phyloP scores from a whole-genome alignment of 768 basidiomycete genomes.

The Leccinum broughii region DNA sequence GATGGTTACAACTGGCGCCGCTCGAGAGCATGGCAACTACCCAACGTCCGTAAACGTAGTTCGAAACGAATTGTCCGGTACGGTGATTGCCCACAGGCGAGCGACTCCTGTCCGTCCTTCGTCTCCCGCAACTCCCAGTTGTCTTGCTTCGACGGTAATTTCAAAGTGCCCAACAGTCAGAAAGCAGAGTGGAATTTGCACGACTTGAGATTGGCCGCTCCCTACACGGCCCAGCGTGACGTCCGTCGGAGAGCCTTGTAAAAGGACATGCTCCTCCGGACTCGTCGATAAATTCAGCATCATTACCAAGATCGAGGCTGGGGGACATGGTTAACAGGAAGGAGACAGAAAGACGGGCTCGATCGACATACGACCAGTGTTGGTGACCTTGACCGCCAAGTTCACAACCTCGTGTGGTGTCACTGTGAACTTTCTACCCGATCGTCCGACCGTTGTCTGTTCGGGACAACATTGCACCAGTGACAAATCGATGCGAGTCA shows the following conservation, averaged over 20 bases:
- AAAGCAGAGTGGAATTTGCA: slow-evolving; percentile 68
- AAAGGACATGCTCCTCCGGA: slow-evolving; percentile 64
- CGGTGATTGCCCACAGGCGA: slow-evolving; percentile 17
- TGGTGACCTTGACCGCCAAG: slow-evolving; percentile 56
- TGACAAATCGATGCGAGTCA: slow-evolving; percentile 57
- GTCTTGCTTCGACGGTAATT: slow-evolving; percentile 39
- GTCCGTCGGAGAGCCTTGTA: slow-evolving; percentile 64
- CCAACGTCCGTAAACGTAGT: background rate
- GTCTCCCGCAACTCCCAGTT: slow-evolving; percentile 21
- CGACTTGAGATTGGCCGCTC: slow-evolving; percentile 48
- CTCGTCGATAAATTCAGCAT: slow-evolving; percentile 54
- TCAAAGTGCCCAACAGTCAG: slow-evolving; percentile 68
- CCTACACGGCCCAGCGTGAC: slow-evolving; percentile 65
- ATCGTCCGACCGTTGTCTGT: slow-evolving; percentile 16
- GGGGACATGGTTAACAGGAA: slow-evolving; percentile 11
- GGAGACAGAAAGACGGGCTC: background rate
- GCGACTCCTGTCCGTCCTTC: slow-evolving; percentile 24
- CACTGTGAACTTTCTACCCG: slow-evolving; percentile 47
- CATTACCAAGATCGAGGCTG: slow-evolving; percentile 55
- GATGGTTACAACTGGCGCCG: background rate
- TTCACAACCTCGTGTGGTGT: slow-evolving; percentile 63
- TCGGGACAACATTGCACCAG: slow-evolving; percentile 38
- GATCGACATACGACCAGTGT: slow-evolving; percentile 60
- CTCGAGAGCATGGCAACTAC: slow-evolving; percentile 1
- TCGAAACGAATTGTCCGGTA: slow-evolving; percentile 9